Evolutionary conservation across 1,284 basidiomycete genomes (phyloP).

Genomic region (Ustilago trichophora): DNA sequence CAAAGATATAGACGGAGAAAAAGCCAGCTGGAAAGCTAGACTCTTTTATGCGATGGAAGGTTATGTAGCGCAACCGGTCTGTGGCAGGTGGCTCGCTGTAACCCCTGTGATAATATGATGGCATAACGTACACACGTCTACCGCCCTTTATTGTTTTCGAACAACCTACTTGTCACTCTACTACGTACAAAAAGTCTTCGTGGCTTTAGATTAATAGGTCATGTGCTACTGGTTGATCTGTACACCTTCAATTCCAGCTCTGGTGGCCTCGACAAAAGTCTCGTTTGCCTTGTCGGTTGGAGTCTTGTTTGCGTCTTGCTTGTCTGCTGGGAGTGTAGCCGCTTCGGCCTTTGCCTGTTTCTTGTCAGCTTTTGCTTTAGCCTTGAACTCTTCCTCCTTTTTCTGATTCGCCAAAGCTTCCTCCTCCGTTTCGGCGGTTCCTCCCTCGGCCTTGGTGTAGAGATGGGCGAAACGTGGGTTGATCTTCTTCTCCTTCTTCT

Average conservation of each 20-base stretch:
- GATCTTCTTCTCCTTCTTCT: conserved; percentile 61
- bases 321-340: too few species aligned
- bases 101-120: too few species aligned
- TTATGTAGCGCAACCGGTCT: too few species aligned
- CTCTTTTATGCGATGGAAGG: too few species aligned
- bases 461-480: conserved; percentile 54
- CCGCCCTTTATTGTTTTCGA: too few species aligned
- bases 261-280: conserved; percentile 38
- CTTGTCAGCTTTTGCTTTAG: conserved; percentile 13
- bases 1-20: too few species aligned
- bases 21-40: too few species aligned
- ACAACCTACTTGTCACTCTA: too few species aligned
- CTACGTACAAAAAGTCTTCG: too few species aligned
- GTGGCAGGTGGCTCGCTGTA: too few species aligned
- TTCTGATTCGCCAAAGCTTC: conserved; percentile 46
- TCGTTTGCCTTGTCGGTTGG: conserved; percentile 23
- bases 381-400: conserved; percentile 25
- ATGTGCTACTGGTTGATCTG: conserved; percentile 12
- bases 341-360: conserved; percentile 8
- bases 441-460: conserved; percentile 52
- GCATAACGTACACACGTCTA: too few species aligned
- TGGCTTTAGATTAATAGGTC: too few species aligned
- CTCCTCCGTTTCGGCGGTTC: conserved; percentile 52
- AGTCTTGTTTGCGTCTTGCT: conserved; percentile 3
- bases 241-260: conserved; percentile 19